Evolutionary conservation across 1,284 basidiomycete genomes (phyloP).

Genomic region (Flammula alnicola): DNA sequence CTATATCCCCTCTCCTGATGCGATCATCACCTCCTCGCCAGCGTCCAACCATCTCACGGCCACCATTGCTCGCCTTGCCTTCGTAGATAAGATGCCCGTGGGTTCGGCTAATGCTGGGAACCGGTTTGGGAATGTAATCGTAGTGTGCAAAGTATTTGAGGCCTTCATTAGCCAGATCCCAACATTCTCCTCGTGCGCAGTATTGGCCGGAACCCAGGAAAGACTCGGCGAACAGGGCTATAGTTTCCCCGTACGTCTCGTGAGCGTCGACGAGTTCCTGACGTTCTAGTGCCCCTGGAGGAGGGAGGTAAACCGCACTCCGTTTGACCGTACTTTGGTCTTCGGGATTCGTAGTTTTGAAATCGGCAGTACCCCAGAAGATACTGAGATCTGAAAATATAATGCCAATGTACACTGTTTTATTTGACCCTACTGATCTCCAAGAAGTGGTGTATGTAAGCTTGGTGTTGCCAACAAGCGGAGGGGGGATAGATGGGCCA

Average conservation of each 20-base stretch:
- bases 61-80: constrained; percentile 41
- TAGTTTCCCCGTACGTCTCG: constrained; percentile 53
- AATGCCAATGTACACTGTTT: constrained; percentile 40
- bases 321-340: constrained; percentile 37
- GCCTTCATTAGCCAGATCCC: constrained; percentile 60
- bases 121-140: constrained; percentile 50
- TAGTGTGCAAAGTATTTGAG: constrained; percentile 48
- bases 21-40: constrained; percentile 60
- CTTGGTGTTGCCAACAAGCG: constrained; percentile 35
- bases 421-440: constrained; percentile 34
- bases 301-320: constrained; percentile 42
- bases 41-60: constrained; percentile 41
- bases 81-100: constrained; percentile 61
- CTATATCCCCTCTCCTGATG: constrained; percentile 58
- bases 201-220: constrained; percentile 48
- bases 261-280: constrained; percentile 45
- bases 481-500: constrained; percentile 37
- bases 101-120: constrained; percentile 53
- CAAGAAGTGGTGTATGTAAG: constrained; percentile 34
- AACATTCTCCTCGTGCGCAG: constrained; percentile 60
- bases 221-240: constrained; percentile 52
- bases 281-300: constrained; percentile 39
- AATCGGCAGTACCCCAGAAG: constrained; percentile 51
- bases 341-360: constrained; percentile 38
- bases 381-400: constrained; percentile 55